phyloP scores from a whole-genome alignment of 2,329 filamentous ascomycete genomes.

The Aspergillus terreus region DNA sequence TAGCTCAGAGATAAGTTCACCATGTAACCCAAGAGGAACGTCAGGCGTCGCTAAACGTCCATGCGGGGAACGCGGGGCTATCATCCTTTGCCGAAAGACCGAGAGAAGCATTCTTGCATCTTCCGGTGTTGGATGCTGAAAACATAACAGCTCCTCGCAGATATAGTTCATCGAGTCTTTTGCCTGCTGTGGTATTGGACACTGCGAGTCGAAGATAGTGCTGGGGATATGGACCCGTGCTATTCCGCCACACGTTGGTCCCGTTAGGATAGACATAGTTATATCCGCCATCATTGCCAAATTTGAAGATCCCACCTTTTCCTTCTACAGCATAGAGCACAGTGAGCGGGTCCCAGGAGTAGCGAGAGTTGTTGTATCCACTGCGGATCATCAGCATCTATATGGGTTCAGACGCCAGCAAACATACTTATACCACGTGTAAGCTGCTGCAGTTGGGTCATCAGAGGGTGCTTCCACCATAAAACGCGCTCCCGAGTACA shows the following conservation, averaged over 20 bases:
- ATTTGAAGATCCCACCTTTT: background rate
- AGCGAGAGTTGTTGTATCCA: constrained; percentile 2
- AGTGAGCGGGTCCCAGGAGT: constrained; percentile 7
- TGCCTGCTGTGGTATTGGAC: too few species aligned
- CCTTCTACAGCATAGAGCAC: constrained; percentile 7
- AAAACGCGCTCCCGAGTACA: constrained; percentile 3
- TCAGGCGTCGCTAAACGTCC: background rate
- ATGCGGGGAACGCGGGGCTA: background rate
- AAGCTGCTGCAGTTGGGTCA: constrained; percentile 6
- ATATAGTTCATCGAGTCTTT: too few species aligned
- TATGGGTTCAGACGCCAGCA: too few species aligned
- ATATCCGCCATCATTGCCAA: background rate
- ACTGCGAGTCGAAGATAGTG: too few species aligned
- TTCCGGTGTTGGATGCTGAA: too few species aligned
- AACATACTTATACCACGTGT: constrained; percentile 9
- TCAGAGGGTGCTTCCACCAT: background rate
- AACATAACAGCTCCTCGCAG: too few species aligned
- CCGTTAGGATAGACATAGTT: constrained; percentile 6
- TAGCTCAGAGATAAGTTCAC: background rate
- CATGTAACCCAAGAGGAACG: background rate
- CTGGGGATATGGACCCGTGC: too few species aligned
- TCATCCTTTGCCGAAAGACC: background rate
- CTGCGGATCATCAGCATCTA: background rate
- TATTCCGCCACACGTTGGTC: constrained; percentile 3
- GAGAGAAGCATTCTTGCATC: too few species aligned